Evolutionary conservation across 1,284 basidiomycete species (phyloP), one percentile per base, ranked within the genome.

Genomic region (Cutaneotrichosporon sp.): DNA sequence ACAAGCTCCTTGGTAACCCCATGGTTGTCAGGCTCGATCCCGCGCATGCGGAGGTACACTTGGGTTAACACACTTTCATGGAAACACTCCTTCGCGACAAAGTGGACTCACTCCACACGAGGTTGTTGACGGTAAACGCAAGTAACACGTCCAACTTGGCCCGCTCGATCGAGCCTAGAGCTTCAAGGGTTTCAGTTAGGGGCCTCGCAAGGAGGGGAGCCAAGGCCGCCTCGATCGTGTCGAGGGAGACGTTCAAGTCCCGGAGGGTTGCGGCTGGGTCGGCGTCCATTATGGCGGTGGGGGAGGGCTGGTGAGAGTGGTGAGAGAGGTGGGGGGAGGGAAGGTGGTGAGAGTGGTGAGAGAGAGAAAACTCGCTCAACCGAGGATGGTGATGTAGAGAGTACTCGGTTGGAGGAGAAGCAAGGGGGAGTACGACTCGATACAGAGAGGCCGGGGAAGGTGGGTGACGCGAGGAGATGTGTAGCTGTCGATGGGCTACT

Each of bases 1-100:
- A 71, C 74, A 5, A 81, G 71, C 62, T 81, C 79, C 5, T 61
- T 42, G 1, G 70, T 52, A 16, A 81, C 79, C 9, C 74, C 73
- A 68, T 81, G 79, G 11, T 56, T 64, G 6, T 69, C 72, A 16
- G 79, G 77, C 56, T 80, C 72, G 40, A 78, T 58, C 1, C 79
- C 79, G 46, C 74, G 74, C 22, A 73, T 69, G 59, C 75, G 73
- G 56, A 81, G 70, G 57, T 79, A 81, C 32, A 80, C 79, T 81
- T 61, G 11, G 14, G 58, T 65, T 32, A 65, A 60, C 60, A 5
- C 21, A 7, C 14, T 21, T 4, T 52, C 4, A 16, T 30, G 22
- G 30, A 52, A 26, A 26, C 26, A 26, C 26, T 26, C 26, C 26
- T 26, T 26, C 26, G 34, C 22, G 22, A 31, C 36, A 40, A 42